Evolutionary conservation across 2,329 filamentous ascomycete genomes (phyloP).

Genomic region (Monilinia vaccinii-corymbosi): DNA sequence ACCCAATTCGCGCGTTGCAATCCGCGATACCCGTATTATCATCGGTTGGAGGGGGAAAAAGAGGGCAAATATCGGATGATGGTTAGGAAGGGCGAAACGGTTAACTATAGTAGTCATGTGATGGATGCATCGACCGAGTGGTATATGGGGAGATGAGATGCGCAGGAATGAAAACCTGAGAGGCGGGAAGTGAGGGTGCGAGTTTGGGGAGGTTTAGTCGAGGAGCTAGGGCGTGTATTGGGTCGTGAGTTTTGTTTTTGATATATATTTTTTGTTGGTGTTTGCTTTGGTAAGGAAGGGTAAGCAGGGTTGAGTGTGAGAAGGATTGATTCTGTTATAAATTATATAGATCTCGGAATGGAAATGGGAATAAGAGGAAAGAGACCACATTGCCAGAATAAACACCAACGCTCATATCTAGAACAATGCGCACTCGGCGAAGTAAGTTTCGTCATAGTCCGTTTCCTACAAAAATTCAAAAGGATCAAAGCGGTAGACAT

Average conservation of each 20-base stretch:
- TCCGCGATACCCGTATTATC: slow-evolving; percentile 26
- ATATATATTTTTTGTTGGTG: background rate
- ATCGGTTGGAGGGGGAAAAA: slow-evolving; percentile 28
- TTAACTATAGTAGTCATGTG: slow-evolving; percentile 25
- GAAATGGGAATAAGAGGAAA: background rate
- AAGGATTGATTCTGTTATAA: background rate
- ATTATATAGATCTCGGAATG: background rate
- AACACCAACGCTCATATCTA: background rate
- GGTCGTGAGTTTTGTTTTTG: slow-evolving; percentile 37
- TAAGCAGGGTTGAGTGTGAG: background rate
- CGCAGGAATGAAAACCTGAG: slow-evolving; percentile 62
- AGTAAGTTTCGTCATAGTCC: slow-evolving; percentile 25
- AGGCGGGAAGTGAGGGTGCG: slow-evolving; percentile 68
- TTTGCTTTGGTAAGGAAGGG: background rate
- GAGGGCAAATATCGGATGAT: slow-evolving; percentile 26
- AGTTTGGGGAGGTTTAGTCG: slow-evolving; percentile 66
- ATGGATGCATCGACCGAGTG: slow-evolving; percentile 31
- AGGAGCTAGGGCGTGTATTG: slow-evolving; percentile 62
- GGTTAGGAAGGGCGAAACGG: slow-evolving; percentile 23
- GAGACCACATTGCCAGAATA: no score
- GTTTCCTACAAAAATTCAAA: slow-evolving; percentile 28
- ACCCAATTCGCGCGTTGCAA: slow-evolving; percentile 23
- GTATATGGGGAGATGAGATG: slow-evolving; percentile 69
- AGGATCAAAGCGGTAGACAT: slow-evolving; percentile 16
- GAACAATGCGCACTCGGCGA: slow-evolving; percentile 30